These are phyloP conservation scores for Verticillium zaregamsianum DNA, from an alignment of 2,329 filamentous ascomycete species.

Conservation along the genomic window DNA sequence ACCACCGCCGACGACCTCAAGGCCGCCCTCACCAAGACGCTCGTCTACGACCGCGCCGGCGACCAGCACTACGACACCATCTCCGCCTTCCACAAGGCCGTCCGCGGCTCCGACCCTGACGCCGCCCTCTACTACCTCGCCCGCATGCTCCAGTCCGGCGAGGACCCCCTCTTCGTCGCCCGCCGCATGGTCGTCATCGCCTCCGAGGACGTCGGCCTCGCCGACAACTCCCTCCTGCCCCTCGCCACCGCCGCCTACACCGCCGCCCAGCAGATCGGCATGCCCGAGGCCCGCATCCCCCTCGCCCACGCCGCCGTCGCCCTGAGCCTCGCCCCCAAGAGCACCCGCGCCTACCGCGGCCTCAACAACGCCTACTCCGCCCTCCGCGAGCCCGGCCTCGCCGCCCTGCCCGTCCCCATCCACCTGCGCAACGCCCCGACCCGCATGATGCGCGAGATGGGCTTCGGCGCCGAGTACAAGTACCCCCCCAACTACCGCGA, in stretches of 20 bases:
- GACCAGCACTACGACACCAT: conserved; percentile 99
- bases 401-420: conserved; percentile 74
- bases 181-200: conserved; percentile 92
- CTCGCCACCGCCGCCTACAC: conserved; percentile 84
- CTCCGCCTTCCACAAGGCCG: conserved; percentile 93
- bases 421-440: conserved; percentile 93
- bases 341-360: conserved; percentile 78
- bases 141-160: conserved; percentile 91
- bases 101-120: conserved; percentile 81
- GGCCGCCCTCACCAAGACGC: conserved; percentile 77
- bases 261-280: conserved; percentile 87
- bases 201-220: conserved; percentile 87
- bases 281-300: conserved; percentile 92
- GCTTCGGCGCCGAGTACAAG: conserved; percentile 89
- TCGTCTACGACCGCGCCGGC: conserved; percentile 91
- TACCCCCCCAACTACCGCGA: conserved; percentile 89
- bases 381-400: conserved; percentile 77
- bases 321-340: conserved; percentile 76
- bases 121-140: conserved; percentile 92
- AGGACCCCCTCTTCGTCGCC: conserved; percentile 90
- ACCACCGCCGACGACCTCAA: conserved; percentile 78
- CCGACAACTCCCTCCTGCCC: conserved; percentile 77
- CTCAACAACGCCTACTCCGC: conserved; percentile 77
- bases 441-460: conserved; percentile 85
- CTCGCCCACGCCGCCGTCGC: conserved; percentile 85